These are phyloP conservation scores for Ettlia oleoabundans DNA, from an alignment of 139 green algal genomes.

Conservation along the genomic window DNA sequence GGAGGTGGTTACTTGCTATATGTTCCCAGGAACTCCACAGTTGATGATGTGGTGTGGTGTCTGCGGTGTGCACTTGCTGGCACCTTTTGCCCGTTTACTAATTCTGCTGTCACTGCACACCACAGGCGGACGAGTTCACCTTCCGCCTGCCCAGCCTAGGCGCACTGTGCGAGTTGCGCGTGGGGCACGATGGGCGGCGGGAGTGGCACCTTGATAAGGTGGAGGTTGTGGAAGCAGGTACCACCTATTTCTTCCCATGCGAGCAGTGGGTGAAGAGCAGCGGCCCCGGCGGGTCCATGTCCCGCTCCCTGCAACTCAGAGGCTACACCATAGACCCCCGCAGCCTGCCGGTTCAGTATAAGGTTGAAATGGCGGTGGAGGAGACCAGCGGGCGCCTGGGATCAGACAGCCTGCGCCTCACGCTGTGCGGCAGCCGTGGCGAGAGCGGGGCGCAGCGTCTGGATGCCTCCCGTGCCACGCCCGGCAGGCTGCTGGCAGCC, in stretches of 20 bases:
- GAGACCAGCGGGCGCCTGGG: neutral
- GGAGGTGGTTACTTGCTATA: neutral
- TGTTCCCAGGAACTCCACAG: neutral
- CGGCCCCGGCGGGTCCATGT: neutral
- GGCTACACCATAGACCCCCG: constrained; percentile 27
- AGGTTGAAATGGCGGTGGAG: neutral
- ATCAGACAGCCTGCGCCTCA: constrained; percentile 17
- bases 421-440: constrained; percentile 4
- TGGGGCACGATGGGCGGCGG: constrained; percentile 52
- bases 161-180: constrained; percentile 16
- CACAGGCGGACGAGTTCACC: constrained; percentile 24
- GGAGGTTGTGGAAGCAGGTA: constrained; percentile 20
- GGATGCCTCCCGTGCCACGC: neutral
- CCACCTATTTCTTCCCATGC: constrained; percentile 32
- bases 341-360: constrained; percentile 27
- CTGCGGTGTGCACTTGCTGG: no score
- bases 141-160: constrained; percentile 18
- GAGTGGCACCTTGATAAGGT: constrained; percentile 32
- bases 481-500: neutral
- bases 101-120: no score
- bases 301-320: constrained; percentile 12
- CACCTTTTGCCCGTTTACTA: no score
- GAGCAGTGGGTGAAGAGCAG: constrained; percentile 17
- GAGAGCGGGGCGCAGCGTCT: constrained; percentile 7
- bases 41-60: neutral